These are phyloP conservation scores for Vickermania spadyakhi DNA, from an alignment of 208 protist species.

Conservation along the genomic window DNA sequence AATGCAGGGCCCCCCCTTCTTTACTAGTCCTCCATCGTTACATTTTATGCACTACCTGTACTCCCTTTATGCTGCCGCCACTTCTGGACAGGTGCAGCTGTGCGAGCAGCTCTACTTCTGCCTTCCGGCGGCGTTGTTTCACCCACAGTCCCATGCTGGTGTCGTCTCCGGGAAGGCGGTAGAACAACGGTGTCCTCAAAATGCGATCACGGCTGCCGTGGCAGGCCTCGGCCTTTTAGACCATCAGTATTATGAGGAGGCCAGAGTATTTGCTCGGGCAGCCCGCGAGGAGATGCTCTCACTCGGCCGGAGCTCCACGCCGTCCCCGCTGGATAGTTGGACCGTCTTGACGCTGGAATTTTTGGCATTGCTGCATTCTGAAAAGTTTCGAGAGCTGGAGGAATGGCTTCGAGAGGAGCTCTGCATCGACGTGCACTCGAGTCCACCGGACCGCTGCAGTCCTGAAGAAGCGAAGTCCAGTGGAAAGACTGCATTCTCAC, in stretches of 20 bases:
- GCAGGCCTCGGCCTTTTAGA: slow-evolving; percentile 63
- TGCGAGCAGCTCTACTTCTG: slow-evolving; percentile 11
- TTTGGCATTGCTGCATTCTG: not conserved
- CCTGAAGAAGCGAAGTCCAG: not conserved
- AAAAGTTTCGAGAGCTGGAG: not conserved
- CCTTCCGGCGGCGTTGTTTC: not conserved
- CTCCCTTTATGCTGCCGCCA: slow-evolving; percentile 53
- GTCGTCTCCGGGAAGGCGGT: not conserved
- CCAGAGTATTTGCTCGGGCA: slow-evolving; percentile 14
- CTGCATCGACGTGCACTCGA: too few species aligned
- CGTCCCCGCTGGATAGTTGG: not conserved
- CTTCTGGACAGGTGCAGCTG: slow-evolving; percentile 23
- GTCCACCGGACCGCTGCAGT: not conserved
- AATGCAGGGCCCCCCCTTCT: not conserved
- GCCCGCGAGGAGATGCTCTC: slow-evolving; percentile 6
- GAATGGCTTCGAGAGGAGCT: not conserved
- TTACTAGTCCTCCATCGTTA: not conserved
- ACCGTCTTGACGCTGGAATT: not conserved
- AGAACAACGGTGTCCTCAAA: slow-evolving; percentile 20
- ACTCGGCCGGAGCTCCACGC: not conserved
- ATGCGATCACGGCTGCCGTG: slow-evolving; percentile 56
- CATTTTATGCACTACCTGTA: slow-evolving; percentile 75
- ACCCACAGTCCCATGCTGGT: too few species aligned
- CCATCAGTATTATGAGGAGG: slow-evolving; percentile 16
- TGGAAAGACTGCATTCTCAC: too few species aligned